A percentile compares a stretch with the other conserved stretches of the same genome.
These are phyloP conservation scores for Talaromyces amestolkiae DNA, from an alignment of 2,329 filamentous ascomycete genomes.

Conservation along the genomic window DNA sequence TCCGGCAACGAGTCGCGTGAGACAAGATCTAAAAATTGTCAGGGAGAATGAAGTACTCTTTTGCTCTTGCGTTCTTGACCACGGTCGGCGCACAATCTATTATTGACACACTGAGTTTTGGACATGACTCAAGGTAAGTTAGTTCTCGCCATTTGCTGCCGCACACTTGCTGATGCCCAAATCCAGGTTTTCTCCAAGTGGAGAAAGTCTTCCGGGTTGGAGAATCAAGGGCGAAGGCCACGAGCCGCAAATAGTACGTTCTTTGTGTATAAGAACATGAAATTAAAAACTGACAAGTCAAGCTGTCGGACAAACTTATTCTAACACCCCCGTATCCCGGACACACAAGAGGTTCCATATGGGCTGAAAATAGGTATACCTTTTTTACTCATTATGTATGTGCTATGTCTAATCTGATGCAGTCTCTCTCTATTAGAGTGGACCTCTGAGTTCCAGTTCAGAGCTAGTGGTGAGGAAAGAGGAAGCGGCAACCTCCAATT, in stretches of 20 bases:
- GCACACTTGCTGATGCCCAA: constrained; percentile 10
- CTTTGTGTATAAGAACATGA: neutral
- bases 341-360: constrained; percentile 77
- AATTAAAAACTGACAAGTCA: constrained; percentile 21
- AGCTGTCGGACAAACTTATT: constrained; percentile 84
- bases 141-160: neutral
- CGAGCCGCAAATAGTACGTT: constrained; percentile 50
- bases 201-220: constrained; percentile 56
- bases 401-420: neutral
- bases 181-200: constrained; percentile 59
- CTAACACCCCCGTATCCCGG: constrained; percentile 86
- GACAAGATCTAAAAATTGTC: neutral
- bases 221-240: constrained; percentile 54
- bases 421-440: constrained; percentile 62
- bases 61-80: constrained; percentile 45
- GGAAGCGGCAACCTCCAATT: constrained; percentile 88
- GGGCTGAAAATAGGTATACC: constrained; percentile 62
- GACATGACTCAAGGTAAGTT: constrained; percentile 60
- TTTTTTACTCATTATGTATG: neutral
- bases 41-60: constrained; percentile 42
- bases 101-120: constrained; percentile 74
- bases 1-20: neutral
- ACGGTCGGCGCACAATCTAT: constrained; percentile 63
- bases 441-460: constrained; percentile 81
- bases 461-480: constrained; percentile 79